A percentile compares a stretch with the other conserved stretches of the same genome.
These are phyloP conservation scores for Xylariaceae sp. DNA, from an alignment of 2,329 filamentous ascomycete genomes.

Conservation along the genomic window DNA sequence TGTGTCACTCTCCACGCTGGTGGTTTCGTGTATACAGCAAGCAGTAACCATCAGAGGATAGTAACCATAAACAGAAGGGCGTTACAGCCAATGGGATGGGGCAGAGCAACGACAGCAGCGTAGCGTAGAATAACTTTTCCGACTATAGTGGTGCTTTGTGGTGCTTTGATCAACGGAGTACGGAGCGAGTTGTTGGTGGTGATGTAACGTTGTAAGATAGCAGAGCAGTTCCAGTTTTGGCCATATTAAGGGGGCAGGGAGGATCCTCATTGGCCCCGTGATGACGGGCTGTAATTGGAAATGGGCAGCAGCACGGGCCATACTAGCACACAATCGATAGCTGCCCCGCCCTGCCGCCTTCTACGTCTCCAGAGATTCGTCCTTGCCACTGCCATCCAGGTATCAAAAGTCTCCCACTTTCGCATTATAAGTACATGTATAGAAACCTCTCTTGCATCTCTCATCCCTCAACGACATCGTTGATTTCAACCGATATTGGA, in stretches of 20 bases:
- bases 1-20: neutral
- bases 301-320: too few relatives aligned
- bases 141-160: conserved; percentile 17
- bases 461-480: too few relatives aligned
- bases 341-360: too few relatives aligned
- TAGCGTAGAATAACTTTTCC: conserved; percentile 19
- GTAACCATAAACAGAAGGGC: conserved; percentile 9
- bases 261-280: too few relatives aligned
- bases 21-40: conserved; percentile 9
- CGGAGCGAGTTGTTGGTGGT: conserved; percentile 20
- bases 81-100: neutral
- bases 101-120: neutral
- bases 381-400: too few relatives aligned
- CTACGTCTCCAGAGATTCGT: too few relatives aligned
- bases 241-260: neutral
- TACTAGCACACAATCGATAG: too few relatives aligned
- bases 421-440: too few relatives aligned
- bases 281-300: too few relatives aligned
- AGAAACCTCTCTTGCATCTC: too few relatives aligned
- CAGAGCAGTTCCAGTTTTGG: neutral
- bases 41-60: conserved; percentile 13
- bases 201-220: conserved; percentile 26
- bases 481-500: too few relatives aligned
- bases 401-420: too few relatives aligned
- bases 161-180: conserved; percentile 13